These are phyloP conservation scores for Ceraceosorus bombacis DNA, from an alignment of 1,284 basidiomycete species.

Conservation along the genomic window DNA sequence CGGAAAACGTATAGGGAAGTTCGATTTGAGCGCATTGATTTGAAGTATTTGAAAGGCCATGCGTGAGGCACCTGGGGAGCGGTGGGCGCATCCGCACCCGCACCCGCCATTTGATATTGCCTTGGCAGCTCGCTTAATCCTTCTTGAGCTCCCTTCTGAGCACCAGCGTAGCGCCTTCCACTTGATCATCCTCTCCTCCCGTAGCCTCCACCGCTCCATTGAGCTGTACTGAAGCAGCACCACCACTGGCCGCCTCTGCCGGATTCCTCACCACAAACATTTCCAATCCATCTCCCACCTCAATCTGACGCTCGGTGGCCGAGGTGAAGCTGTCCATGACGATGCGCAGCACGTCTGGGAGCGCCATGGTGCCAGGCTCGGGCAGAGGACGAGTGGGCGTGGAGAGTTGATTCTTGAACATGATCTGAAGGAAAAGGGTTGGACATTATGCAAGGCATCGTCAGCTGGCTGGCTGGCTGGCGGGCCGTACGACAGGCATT, in stretches of 20 bases:
- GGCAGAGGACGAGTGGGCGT: constrained; percentile 33
- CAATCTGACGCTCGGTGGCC: constrained; percentile 47
- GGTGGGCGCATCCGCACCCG: too few relatives aligned
- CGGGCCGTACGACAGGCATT: too few relatives aligned
- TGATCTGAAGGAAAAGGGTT: constrained; percentile 22
- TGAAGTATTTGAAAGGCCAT: too few relatives aligned
- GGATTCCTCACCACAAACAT: constrained; percentile 39
- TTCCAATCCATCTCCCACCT: constrained; percentile 46
- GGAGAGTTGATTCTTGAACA: constrained; percentile 44
- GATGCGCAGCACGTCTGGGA: constrained; percentile 38
- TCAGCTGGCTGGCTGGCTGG: too few relatives aligned
- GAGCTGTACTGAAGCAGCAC: constrained; percentile 23
- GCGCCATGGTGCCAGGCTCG: constrained; percentile 36
- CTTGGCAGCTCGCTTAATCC: constrained; percentile 19
- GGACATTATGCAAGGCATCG: too few relatives aligned
- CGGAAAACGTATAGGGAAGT: too few relatives aligned
- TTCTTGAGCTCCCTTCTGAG: constrained; percentile 46
- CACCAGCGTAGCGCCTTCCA: constrained; percentile 39
- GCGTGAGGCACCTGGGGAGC: too few relatives aligned
- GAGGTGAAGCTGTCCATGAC: constrained; percentile 44
- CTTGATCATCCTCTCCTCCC: constrained; percentile 43
- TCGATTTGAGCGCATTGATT: too few relatives aligned
- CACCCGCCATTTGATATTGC: too few relatives aligned
- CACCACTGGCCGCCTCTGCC: constrained; percentile 11
- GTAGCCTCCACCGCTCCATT: constrained; percentile 37